Conservation (phyloP, 495 filamentous ascomycete genomes). For the Pseudevernia furfuracea region DNA sequence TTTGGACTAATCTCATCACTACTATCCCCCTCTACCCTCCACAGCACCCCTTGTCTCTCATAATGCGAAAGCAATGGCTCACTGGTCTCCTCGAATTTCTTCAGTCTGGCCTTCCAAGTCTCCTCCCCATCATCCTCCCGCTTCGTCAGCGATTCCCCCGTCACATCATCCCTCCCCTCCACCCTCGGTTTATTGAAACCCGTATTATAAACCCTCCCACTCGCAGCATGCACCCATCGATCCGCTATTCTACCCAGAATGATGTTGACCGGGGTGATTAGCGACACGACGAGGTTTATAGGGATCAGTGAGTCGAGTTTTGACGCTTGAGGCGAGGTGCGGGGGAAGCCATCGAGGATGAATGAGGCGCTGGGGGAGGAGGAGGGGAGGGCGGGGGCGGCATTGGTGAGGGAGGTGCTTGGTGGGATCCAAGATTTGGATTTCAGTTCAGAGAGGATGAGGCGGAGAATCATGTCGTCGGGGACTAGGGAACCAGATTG, state of each 20-base stretch:
- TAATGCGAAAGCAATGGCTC: slow-evolving; percentile 83
- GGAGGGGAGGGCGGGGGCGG: slow-evolving; percentile 39
- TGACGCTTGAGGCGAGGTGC: slow-evolving; percentile 71
- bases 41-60: slow-evolving; percentile 73
- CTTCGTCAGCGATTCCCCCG: slow-evolving; percentile 77
- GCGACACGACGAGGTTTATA: slow-evolving; percentile 78
- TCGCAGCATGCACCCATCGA: slow-evolving; percentile 90
- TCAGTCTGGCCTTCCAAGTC: slow-evolving; percentile 70
- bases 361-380: slow-evolving; percentile 77
- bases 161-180: slow-evolving; percentile 78
- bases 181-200: slow-evolving; percentile 81
- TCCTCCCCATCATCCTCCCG: slow-evolving; percentile 79
- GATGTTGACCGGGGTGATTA: slow-evolving; percentile 50
- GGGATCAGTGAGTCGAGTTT: slow-evolving; percentile 72
- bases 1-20: slow-evolving; percentile 91
- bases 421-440: slow-evolving; percentile 77
- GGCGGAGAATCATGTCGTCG: slow-evolving; percentile 81
- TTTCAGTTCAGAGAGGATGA: slow-evolving; percentile 81
- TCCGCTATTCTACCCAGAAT: slow-evolving; percentile 83
- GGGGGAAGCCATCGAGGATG: slow-evolving; percentile 92
- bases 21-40: slow-evolving; percentile 77
- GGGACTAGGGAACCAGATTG: slow-evolving; percentile 88
- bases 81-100: slow-evolving; percentile 80
- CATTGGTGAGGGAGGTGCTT: slow-evolving; percentile 32
- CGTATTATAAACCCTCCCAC: slow-evolving; percentile 88